Evolutionary conservation across 441 rosid species (phyloP).

Genomic region (Pelargonium citronellum): DNA sequence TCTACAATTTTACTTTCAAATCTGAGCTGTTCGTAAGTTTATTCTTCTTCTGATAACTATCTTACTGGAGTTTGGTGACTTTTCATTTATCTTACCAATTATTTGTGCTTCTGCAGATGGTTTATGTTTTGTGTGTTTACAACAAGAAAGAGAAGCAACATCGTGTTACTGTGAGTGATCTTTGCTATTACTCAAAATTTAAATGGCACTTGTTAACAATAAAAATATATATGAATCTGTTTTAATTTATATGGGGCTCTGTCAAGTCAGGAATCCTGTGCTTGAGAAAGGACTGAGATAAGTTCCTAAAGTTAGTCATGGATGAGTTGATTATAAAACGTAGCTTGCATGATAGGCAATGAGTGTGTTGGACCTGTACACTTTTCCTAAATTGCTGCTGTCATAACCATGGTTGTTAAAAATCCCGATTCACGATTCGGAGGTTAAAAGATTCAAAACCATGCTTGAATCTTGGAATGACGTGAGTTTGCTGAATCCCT

Average conservation of each 20-base stretch:
- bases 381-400: neutral
- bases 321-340: neutral
- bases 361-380: neutral
- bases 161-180: slow-evolving; percentile 63
- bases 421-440: too few species aligned
- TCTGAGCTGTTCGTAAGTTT: neutral
- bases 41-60: neutral
- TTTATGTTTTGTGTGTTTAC: slow-evolving; percentile 83
- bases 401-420: too few species aligned
- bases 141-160: slow-evolving; percentile 91
- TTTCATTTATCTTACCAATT: slow-evolving; percentile 15
- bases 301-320: neutral
- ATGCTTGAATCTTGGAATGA: too few species aligned
- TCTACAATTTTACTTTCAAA: neutral
- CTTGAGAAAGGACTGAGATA: neutral
- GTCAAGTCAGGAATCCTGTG: neutral
- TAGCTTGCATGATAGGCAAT: neutral
- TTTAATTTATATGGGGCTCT: neutral
- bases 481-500: too few species aligned
- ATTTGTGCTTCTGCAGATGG: slow-evolving; percentile 61
- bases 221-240: neutral
- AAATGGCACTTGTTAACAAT: neutral
- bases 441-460: too few species aligned
- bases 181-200: slow-evolving; percentile 21
- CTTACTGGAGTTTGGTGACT: neutral